Conservation (phyloP, 1,284 basidiomycete genomes). For the Wolfiporia cocos region DNA sequence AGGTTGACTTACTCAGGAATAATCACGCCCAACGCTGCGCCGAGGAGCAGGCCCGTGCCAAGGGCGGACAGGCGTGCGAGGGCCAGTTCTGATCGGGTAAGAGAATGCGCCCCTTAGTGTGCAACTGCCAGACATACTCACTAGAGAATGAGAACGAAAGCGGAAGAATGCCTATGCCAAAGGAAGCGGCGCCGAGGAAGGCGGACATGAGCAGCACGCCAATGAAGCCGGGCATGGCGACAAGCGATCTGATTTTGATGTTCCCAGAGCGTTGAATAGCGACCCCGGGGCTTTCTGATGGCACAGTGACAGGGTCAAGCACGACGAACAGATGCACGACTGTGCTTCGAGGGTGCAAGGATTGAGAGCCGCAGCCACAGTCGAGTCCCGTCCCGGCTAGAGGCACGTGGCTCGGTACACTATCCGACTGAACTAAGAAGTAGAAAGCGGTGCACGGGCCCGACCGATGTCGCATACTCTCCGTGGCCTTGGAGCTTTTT, state of each 20-base stretch:
- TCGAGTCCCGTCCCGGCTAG: background rate
- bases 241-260: background rate
- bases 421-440: background rate
- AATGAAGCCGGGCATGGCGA: conserved; percentile 21
- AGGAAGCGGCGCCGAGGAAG: conserved; percentile 69
- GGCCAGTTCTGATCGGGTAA: conserved; percentile 36
- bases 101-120: background rate
- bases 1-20: conserved; percentile 74
- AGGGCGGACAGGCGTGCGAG: conserved; percentile 61
- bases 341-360: background rate
- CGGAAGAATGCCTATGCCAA: conserved; percentile 70
- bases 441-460: no score
- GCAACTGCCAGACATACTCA: conserved; percentile 30
- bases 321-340: background rate
- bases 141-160: conserved; percentile 71
- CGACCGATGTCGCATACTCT: no score
- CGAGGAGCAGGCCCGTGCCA: conserved; percentile 82
- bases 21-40: conserved; percentile 85
- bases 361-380: background rate
- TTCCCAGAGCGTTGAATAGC: background rate
- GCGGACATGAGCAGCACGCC: conserved; percentile 36
- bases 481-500: no score
- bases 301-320: background rate
- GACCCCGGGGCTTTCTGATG: background rate
- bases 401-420: background rate